phyloP scores from a whole-genome alignment of 2,329 filamentous ascomycete species.

The Scytalidium lignicola region DNA sequence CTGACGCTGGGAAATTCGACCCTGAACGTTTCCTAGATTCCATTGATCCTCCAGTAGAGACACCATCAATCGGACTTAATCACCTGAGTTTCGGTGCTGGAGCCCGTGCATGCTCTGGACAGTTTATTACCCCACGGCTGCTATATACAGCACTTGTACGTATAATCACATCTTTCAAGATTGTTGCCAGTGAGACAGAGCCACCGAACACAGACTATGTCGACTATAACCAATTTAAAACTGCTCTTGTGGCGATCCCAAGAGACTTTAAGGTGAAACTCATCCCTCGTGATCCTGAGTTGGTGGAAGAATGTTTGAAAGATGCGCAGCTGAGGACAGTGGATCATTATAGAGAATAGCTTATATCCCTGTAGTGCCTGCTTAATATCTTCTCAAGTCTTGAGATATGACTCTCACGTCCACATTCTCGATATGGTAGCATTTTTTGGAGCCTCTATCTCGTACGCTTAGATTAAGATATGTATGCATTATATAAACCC shows the following conservation, averaged over 20 bases:
- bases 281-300: slow-evolving; percentile 36
- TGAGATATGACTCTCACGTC: no score
- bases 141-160: slow-evolving; percentile 42
- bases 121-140: slow-evolving; percentile 41
- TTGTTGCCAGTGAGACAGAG: slow-evolving; percentile 38
- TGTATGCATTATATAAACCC: no score
- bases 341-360: slow-evolving; percentile 18
- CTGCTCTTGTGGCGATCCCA: slow-evolving; percentile 52
- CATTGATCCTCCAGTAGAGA: slow-evolving; percentile 29
- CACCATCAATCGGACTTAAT: slow-evolving; percentile 20
- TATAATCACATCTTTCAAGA: slow-evolving; percentile 40
- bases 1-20: slow-evolving; percentile 37
- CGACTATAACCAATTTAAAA: slow-evolving; percentile 55
- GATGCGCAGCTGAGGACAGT: slow-evolving; percentile 17
- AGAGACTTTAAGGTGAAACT: slow-evolving; percentile 48
- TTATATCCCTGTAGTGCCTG: no score
- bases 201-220: slow-evolving; percentile 56
- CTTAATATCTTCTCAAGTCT: no score
- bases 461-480: no score
- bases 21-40: slow-evolving; percentile 41
- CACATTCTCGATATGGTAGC: no score
- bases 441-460: no score
- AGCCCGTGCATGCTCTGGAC: slow-evolving; percentile 43
- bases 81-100: slow-evolving; percentile 45
- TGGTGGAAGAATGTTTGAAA: slow-evolving; percentile 15